Evolutionary conservation across 2,329 filamentous ascomycete species (phyloP).

Genomic region (Ascochyta fabae): DNA sequence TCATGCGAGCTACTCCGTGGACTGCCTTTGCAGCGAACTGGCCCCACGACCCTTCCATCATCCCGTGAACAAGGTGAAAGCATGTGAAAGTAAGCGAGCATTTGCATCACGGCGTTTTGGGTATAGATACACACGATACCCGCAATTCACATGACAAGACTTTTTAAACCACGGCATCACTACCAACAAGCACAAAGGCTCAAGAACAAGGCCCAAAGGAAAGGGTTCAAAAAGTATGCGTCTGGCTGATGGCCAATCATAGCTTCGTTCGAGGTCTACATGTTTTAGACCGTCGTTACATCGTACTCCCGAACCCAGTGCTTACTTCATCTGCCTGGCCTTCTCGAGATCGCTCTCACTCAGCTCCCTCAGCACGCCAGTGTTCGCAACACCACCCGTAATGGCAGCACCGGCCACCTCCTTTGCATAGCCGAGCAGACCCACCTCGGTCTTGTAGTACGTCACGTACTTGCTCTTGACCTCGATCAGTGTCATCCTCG

Average conservation of each 20-base stretch:
- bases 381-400: constrained; percentile 50
- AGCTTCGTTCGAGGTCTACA: constrained; percentile 6
- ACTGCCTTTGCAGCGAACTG: constrained; percentile 45
- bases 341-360: constrained; percentile 58
- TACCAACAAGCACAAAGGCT: too few relatives aligned
- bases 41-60: constrained; percentile 39
- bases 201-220: too few relatives aligned
- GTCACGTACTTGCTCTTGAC: constrained; percentile 50
- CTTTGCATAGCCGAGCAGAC: constrained; percentile 48
- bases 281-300: constrained; percentile 1
- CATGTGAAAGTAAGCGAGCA: constrained; percentile 9
- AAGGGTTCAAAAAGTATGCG: too few relatives aligned
- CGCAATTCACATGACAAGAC: constrained; percentile 17
- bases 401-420: constrained; percentile 49
- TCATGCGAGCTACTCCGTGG: constrained; percentile 43
- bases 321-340: constrained; percentile 36
- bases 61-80: constrained; percentile 25
- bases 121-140: constrained; percentile 25
- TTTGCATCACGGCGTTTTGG: constrained; percentile 21
- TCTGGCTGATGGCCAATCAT: not conserved
- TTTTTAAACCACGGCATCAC: too few relatives aligned
- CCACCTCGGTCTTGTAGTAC: constrained; percentile 49
- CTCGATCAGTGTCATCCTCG: constrained; percentile 53
- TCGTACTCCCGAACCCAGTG: not conserved
- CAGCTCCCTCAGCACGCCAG: constrained; percentile 53